phyloP scores from a whole-genome alignment of 176 grass and related monocot genomes.

The Canna indica region DNA sequence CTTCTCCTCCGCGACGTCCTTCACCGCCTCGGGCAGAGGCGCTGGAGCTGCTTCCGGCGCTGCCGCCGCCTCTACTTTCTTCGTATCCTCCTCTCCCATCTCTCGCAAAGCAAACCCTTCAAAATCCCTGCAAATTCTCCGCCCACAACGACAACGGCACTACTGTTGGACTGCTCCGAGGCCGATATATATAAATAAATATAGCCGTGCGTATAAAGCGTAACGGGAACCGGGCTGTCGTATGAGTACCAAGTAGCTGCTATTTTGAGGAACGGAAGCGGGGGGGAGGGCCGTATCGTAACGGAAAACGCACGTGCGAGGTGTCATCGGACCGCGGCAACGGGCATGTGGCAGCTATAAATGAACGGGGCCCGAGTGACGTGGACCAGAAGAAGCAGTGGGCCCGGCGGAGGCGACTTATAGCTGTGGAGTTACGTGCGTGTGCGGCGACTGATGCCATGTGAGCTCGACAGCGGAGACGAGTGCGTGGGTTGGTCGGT shows the following conservation, averaged over 20 bases:
- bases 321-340: not conserved
- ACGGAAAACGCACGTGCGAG: not conserved
- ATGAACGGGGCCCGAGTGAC: not conserved
- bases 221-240: not conserved
- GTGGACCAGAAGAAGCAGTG: not conserved
- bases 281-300: too few species aligned
- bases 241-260: not conserved
- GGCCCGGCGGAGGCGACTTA: not conserved
- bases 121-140: not conserved
- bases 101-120: not conserved
- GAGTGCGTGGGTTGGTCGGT: not conserved
- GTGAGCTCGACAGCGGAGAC: not conserved
- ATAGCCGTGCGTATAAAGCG: not conserved
- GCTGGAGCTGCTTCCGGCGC: not conserved
- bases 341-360: not conserved
- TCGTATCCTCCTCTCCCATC: slow-evolving; percentile 9
- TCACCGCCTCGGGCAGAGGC: slow-evolving; percentile 2
- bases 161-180: not conserved
- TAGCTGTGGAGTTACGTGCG: not conserved
- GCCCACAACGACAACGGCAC: not conserved
- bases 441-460: too few species aligned
- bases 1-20: slow-evolving; percentile 16
- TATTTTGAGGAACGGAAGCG: too few species aligned
- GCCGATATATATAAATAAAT: not conserved
- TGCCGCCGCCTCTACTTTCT: not conserved